phyloP scores from a whole-genome alignment of 257 asterid genomes.

The Nicotiana tabacum region DNA sequence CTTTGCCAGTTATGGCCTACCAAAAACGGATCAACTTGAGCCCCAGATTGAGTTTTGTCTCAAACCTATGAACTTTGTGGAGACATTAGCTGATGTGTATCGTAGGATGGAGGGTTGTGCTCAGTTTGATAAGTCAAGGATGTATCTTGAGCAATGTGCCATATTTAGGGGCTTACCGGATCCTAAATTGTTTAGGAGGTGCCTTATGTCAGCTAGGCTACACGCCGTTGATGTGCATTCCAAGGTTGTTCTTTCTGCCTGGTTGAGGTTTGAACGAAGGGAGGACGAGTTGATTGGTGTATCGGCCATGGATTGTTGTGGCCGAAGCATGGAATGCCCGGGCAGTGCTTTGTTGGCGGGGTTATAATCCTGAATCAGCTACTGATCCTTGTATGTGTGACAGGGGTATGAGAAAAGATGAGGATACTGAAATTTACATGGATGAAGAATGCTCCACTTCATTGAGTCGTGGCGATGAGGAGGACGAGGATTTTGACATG shows the following conservation, averaged over 20 bases:
- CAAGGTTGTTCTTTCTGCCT: conserved; percentile 82
- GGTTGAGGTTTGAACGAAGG: conserved; percentile 89
- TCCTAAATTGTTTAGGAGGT: conserved; percentile 78
- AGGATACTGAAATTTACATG: conserved; percentile 14
- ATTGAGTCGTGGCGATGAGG: conserved; percentile 29
- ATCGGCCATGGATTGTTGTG: conserved; percentile 81
- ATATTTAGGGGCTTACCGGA: conserved; percentile 65
- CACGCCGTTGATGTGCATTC: conserved; percentile 87
- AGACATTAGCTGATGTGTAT: conserved; percentile 52
- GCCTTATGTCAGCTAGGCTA: conserved; percentile 73
- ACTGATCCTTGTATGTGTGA: conserved; percentile 59
- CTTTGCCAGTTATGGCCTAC: conserved; percentile 68
- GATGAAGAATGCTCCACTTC: conserved; percentile 72
- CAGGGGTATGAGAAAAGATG: conserved; percentile 23
- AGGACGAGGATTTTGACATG: conserved; percentile 56
- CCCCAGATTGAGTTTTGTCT: conserved; percentile 74
- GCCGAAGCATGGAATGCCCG: conserved; percentile 81
- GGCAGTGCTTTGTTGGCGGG: conserved; percentile 56
- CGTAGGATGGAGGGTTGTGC: conserved; percentile 48
- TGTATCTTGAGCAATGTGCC: conserved; percentile 76
- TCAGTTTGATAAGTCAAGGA: conserved; percentile 49
- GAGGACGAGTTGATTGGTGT: conserved; percentile 85
- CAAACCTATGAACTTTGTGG: conserved; percentile 66
- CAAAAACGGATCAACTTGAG: conserved; percentile 66
- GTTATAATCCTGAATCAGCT: conserved; percentile 79